Conservation (phyloP, 1,284 basidiomycete genomes). For the Abortiporus biennis region DNA sequence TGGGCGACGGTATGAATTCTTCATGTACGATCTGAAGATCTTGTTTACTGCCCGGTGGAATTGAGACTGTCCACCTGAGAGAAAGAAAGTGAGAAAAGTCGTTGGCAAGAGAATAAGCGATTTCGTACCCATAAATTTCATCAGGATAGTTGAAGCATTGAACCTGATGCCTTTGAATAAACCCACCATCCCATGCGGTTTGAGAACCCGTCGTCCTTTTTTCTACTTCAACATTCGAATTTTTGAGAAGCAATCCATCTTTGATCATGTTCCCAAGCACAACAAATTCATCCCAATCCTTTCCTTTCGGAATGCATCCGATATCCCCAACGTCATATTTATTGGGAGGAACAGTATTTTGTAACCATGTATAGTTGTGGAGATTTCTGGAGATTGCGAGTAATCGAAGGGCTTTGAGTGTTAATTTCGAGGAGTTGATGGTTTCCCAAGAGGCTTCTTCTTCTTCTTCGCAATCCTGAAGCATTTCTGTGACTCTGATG, state of each 20-base stretch:
- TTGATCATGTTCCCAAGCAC: constrained; percentile 34
- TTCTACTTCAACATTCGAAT: constrained; percentile 16
- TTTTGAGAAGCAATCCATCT: constrained; percentile 14
- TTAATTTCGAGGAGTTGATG: constrained; percentile 14
- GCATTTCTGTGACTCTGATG: constrained; percentile 16
- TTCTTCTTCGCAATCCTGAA: constrained; percentile 25
- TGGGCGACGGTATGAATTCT: constrained; percentile 20
- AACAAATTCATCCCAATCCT: constrained; percentile 32
- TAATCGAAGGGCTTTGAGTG: constrained; percentile 33
- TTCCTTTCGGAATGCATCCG: constrained; percentile 34
- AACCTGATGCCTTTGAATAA: too few relatives aligned
- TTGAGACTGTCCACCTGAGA: constrained; percentile 39
- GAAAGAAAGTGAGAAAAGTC: background rate
- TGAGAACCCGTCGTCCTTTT: constrained; percentile 15
- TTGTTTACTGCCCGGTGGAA: constrained; percentile 29
- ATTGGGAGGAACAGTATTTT: constrained; percentile 31
- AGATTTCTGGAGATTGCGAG: constrained; percentile 28
- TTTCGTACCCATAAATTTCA: constrained; percentile 26
- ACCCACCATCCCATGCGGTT: too few relatives aligned
- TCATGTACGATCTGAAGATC: constrained; percentile 35
- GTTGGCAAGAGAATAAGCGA: background rate
- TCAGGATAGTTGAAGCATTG: constrained; percentile 23
- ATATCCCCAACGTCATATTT: constrained; percentile 39
- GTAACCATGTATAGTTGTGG: constrained; percentile 37
- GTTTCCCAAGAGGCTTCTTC: constrained; percentile 14